Base-by-base conservation (phyloP, 495 filamentous ascomycete genomes). In the Penicillium salamii region DNA sequence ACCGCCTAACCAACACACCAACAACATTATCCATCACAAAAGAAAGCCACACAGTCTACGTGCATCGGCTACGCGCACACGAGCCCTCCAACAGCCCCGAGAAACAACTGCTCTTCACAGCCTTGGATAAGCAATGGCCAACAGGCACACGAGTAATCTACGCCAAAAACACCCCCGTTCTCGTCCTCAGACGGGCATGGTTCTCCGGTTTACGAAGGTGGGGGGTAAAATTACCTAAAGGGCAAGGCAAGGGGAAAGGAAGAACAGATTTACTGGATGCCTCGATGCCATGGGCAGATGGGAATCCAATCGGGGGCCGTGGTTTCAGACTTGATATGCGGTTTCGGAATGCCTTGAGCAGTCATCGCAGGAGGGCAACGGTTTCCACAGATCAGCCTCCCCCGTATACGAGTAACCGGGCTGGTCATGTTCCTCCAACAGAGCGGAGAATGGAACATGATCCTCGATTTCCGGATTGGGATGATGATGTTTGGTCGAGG, bases 1-100 rank as follows among this genome's bases (percentile, higher is more conserved):
- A 64, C 44, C 52, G 55, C 23, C 43, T 64, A 18, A 61, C 58
- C 31, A 54, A 61, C 44, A 59, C 61, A 23, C 54, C 61, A 17
- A 64, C 61, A 11, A 64, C 55, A 1, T 52, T 64, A n/a, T 49
- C 44, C 17, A 58, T 64, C 5, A 54, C 38, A 40, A 38, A n/a
- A 24, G 50, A 26, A 49, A 55, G 41, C 13, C 53, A 47, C 39
- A 47, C 43, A 39, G 58, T 56, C 42, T 53, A 23, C n/a, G 34
- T 64, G 11, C 41, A 54, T 32, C 58, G 47, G 7, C 40, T 59
- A 4, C 58, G 52, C 44, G 38, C 33, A 8, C 46, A 64, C 39
- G 61, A 64, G 21, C 40, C 59, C 12, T 32, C 43, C 42, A 36
- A 50, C 19, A 58, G 42, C 33, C 54, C 55, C 8, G 36, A 51